Evolutionary conservation across 139 green algal genomes (phyloP).

Genomic region (Chlamydomonas incerta): DNA sequence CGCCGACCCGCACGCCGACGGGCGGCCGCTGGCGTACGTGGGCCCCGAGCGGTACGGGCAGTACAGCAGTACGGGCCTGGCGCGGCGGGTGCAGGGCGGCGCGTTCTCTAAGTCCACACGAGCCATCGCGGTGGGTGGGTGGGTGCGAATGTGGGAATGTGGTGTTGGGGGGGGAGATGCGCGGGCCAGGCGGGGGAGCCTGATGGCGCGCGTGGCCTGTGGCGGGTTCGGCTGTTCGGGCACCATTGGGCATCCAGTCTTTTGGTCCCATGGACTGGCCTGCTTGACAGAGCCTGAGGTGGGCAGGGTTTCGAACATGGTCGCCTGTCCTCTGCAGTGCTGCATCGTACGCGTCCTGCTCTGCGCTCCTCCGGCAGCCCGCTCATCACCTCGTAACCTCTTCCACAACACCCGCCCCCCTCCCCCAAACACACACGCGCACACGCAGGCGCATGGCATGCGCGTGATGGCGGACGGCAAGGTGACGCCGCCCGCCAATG

Average conservation of each 20-base stretch:
- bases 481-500: constrained; percentile 44
- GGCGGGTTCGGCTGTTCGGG: no score
- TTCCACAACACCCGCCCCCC: neutral
- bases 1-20: neutral
- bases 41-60: constrained; percentile 19
- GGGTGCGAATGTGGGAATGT: neutral
- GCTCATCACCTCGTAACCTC: neutral
- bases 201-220: no score
- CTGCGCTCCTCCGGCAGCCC: neutral
- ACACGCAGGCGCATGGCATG: constrained; percentile 28
- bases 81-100: constrained; percentile 33
- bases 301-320: no score
- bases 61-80: constrained; percentile 34
- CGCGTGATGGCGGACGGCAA: constrained; percentile 20
- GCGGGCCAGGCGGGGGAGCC: neutral
- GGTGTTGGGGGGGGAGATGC: neutral
- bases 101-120: constrained; percentile 22
- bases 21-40: constrained; percentile 26
- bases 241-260: no score
- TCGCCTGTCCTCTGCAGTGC: no score
- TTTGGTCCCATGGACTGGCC: no score
- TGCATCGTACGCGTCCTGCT: no score
- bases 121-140: neutral
- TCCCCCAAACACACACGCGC: no score
- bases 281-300: no score